Conservation (phyloP, 495 filamentous ascomycete species). For the Aspergillus sclerotioniger region DNA sequence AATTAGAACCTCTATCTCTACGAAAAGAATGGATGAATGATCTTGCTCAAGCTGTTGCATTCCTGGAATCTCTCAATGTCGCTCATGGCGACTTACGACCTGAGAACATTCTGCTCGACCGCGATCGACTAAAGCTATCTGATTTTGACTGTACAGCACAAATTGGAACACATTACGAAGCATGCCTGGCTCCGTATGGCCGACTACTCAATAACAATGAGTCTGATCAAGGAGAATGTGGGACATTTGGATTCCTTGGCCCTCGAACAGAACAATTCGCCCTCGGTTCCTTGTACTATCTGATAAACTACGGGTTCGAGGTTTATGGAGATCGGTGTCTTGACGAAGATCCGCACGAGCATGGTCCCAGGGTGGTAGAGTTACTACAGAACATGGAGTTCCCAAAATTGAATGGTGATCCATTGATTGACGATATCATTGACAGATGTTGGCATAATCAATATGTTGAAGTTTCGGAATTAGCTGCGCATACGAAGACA, state of each 20-base stretch:
- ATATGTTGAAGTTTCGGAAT: constrained; percentile 29
- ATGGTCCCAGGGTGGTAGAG: constrained; percentile 34
- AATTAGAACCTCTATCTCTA: constrained; percentile 30
- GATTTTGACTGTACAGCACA: constrained; percentile 31
- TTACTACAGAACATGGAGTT: constrained; percentile 36
- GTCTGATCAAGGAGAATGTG: constrained; percentile 23
- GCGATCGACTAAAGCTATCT: constrained; percentile 25
- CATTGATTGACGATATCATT: constrained; percentile 37
- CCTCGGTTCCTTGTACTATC: constrained; percentile 38
- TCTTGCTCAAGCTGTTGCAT: constrained; percentile 38
- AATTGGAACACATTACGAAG: constrained; percentile 29
- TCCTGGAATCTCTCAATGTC: constrained; percentile 37
- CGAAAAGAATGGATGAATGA: constrained; percentile 41
- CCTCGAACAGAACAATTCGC: constrained; percentile 41
- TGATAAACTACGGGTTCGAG: constrained; percentile 38
- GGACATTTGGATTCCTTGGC: constrained; percentile 29
- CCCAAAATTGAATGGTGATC: constrained; percentile 33
- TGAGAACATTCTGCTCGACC: constrained; percentile 30
- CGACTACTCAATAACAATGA: constrained; percentile 25
- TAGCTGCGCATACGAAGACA: constrained; percentile 26
- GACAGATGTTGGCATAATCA: constrained; percentile 39
- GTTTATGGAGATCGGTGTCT: constrained; percentile 35
- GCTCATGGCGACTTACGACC: constrained; percentile 35
- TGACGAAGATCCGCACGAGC: constrained; percentile 32
- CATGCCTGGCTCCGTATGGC: constrained; percentile 29